Evolutionary conservation across 169 alveolate genomes (phyloP), one percentile per base, ranked within the genome.

Genomic region (Plasmodium cynomolgi): DNA sequence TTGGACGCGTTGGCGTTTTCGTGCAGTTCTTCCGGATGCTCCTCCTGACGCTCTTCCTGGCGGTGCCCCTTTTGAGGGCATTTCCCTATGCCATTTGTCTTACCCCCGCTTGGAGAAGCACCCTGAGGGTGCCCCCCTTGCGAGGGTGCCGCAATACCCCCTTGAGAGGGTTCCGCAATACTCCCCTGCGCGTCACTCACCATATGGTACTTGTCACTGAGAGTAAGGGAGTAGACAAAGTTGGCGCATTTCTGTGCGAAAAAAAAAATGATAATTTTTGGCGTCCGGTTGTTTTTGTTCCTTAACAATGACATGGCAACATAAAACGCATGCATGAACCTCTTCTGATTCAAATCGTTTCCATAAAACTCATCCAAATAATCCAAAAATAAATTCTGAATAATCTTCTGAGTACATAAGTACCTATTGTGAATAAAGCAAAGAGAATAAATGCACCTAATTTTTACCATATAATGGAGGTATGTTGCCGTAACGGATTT

Each of bases 291-390:
- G 31, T 81, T 81, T 72, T 54, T 91, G 83, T 91, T 91, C 77
- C 95, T 91, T 72, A 91, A 79, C 83, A 91, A 91, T 44, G 95
- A 91, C 29, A 91, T 3, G 26, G 95, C 85, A 72, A 91, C 83
- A 79, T 54, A 91, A 72, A 91, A 91, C 6, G 92, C 92, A 56
- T 91, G 91, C 84, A 91, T 81, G 39, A 82, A 50, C 56, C 73
- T 91, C 56, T 91, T 91, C 58, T 91, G 92, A 54, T 82, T 91
- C n/a, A 91, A 54, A 58, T 83, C 77, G 37, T 81, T 91, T 29
- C 41, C 82, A 73, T 81, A 37, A 91, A 33, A 81, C 17, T 47
- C n/a, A 37, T 37, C 13, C 2, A 74, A 17, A 91, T 91, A 91
- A 9, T 91, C 95, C 33, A 37, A 11, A 54, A 91, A 81, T 20